Conservation (phyloP, 495 filamentous ascomycete species). For the Hypoxylon fuscum region DNA sequence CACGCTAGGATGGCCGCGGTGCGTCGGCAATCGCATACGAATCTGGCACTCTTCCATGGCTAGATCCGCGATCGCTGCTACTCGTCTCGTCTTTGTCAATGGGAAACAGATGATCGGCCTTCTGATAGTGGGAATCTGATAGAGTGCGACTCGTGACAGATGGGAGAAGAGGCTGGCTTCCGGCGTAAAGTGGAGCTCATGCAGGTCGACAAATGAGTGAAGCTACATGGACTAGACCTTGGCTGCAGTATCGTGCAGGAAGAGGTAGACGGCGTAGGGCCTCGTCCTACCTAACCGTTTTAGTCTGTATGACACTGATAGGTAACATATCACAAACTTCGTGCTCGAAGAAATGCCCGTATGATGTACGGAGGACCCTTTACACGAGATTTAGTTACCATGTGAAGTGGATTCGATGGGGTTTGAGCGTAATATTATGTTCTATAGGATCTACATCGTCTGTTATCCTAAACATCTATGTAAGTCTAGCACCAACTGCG, state of each 20-base stretch:
- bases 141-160: conserved; percentile 35
- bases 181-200: conserved; percentile 38
- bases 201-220: conserved; percentile 47
- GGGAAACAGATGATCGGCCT: conserved; percentile 35
- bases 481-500: no score
- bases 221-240: conserved; percentile 39
- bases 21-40: conserved; percentile 38
- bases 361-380: conserved; percentile 30
- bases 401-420: conserved; percentile 11
- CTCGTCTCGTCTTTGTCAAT: conserved; percentile 18
- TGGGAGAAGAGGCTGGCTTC: conserved; percentile 24
- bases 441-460: background rate
- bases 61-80: conserved; percentile 38
- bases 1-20: conserved; percentile 29
- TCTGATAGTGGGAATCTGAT: conserved; percentile 40
- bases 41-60: conserved; percentile 40
- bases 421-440: conserved; percentile 1
- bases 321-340: conserved; percentile 41
- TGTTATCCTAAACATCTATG: background rate
- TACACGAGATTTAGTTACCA: conserved; percentile 35
- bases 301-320: conserved; percentile 33
- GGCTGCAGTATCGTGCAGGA: conserved; percentile 47
- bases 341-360: conserved; percentile 34
- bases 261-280: conserved; percentile 39
- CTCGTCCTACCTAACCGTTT: conserved; percentile 44